Evolutionary conservation across 2,329 filamentous ascomycete genomes (phyloP), one percentile per base, ranked within the genome.

Genomic region (Neoascochyta sp.): DNA sequence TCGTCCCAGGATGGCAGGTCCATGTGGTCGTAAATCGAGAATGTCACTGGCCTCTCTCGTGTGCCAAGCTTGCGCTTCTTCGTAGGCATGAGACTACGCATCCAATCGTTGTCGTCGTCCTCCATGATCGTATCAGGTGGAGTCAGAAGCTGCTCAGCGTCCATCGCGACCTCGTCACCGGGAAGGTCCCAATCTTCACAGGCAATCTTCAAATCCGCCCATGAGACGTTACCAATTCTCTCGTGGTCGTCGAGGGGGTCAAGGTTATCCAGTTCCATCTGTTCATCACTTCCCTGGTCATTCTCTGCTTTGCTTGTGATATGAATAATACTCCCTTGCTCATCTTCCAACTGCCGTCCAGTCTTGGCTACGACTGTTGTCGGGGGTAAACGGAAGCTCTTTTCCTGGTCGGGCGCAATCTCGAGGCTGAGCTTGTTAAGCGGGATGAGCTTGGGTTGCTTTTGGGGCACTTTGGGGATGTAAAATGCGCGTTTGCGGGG

Each of bases 381-480:
- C 1, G 80, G 80, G n/a, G 57, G 55, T 17, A 90, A 77, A 33
- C 81, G 80, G 59, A 96, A 98, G 15, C 76, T 72, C 48, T 88
- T 87, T 60, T 94, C 86, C 45, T 94, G 85, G 50, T 96, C 92
- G 25, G 78, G 74, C 3, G 86, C 83, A 18, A 96, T 69, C 39
- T 98, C 92, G 9, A 98, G 72, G 39, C 80, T 88, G 34, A 95
- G 74, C 63, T 98, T 98, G 12, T 83, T 89, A 0, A 88, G 87
- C 4, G 88, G 75, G 3, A 96, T 73, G 10, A 86, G 73, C 62
- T 89, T 92, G 1, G 88, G 86, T 22, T 80, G 81, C 62, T 88
- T 94, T 1, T 73, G 45, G 0, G 89, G 87, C 21, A 80, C 78
- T 63, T 95, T 92, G 34, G 83, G 81, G 40, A 84, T 74, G 63